Evolutionary conservation across 2,329 filamentous ascomycete species (phyloP).

Genomic region (Aspergillus sp.): DNA sequence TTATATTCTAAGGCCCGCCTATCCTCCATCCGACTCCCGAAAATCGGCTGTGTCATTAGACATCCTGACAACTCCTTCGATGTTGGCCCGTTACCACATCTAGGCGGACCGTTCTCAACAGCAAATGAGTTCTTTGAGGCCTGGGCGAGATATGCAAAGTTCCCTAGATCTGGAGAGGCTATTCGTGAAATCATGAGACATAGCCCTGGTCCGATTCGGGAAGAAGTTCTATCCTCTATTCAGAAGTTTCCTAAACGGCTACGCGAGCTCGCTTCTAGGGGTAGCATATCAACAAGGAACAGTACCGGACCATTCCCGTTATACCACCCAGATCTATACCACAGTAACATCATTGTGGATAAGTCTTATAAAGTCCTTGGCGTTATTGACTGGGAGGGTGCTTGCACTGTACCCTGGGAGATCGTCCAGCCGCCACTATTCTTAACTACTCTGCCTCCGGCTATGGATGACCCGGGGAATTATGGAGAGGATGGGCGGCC

Average conservation of each 20-base stretch:
- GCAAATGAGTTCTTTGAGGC: conserved; percentile 20
- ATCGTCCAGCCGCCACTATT: conserved; percentile 12
- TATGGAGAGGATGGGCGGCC: conserved; percentile 9
- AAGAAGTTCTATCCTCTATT: background rate
- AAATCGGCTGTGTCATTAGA: conserved; percentile 17
- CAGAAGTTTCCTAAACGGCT: background rate
- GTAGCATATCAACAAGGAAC: background rate
- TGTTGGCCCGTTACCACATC: conserved; percentile 15
- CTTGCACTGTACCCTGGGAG: conserved; percentile 15
- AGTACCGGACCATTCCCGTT: conserved; percentile 15
- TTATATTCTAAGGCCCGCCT: conserved; percentile 11
- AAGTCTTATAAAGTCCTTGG: conserved; percentile 10
- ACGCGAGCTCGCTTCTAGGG: background rate
- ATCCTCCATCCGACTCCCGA: conserved; percentile 17
- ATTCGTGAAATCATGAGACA: conserved; percentile 3
- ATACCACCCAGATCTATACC: conserved; percentile 14
- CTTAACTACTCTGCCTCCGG: conserved; percentile 9
- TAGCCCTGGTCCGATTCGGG: background rate
- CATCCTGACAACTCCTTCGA: conserved; percentile 14
- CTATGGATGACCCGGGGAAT: conserved; percentile 14
- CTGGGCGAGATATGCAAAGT: conserved; percentile 17
- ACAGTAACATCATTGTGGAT: conserved; percentile 22
- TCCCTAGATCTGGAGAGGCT: conserved; percentile 8
- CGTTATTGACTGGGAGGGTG: conserved; percentile 19
- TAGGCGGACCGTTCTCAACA: conserved; percentile 20